Percentiles rank a stretch among this genome's conserved stretches.
Conservation (phyloP, 352 stramenopile species). For the Hyaloperonospora arabidopsidis region DNA sequence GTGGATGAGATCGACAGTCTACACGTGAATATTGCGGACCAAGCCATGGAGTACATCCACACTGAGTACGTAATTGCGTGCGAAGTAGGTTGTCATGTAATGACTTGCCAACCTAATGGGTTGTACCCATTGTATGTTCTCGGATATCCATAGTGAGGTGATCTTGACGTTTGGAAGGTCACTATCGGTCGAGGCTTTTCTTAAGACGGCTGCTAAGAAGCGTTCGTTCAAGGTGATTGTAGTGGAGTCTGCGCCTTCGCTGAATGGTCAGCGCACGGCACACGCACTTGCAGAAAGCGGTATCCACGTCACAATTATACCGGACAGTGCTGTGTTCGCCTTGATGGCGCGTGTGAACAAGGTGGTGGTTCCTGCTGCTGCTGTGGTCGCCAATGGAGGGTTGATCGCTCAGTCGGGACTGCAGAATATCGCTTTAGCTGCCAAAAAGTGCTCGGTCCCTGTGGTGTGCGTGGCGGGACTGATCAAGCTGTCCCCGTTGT, state of each 20-base stretch:
- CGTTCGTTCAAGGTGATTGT: slow-evolving; percentile 95
- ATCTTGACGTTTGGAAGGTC: slow-evolving; percentile 93
- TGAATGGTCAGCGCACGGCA: slow-evolving; percentile 88
- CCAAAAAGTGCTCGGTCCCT: slow-evolving; percentile 94
- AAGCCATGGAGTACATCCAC: slow-evolving; percentile 95
- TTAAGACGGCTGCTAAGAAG: slow-evolving; percentile 86
- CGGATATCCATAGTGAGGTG: slow-evolving; percentile 67
- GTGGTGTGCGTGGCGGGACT: slow-evolving; percentile 95
- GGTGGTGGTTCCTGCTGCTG: slow-evolving; percentile 91
- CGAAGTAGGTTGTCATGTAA: background rate
- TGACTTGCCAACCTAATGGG: background rate
- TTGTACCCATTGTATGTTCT: slow-evolving; percentile 1
- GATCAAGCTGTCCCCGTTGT: slow-evolving; percentile 97
- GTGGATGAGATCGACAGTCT: slow-evolving; percentile 93
- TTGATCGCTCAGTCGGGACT: slow-evolving; percentile 92
- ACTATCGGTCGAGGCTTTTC: slow-evolving; percentile 87
- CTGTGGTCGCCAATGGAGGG: slow-evolving; percentile 95
- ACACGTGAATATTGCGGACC: slow-evolving; percentile 93
- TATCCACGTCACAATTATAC: slow-evolving; percentile 94
- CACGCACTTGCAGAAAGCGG: slow-evolving; percentile 83
- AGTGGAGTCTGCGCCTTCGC: slow-evolving; percentile 88
- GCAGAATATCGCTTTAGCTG: slow-evolving; percentile 93
- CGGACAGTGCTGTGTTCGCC: slow-evolving; percentile 94
- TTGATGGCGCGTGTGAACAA: slow-evolving; percentile 99
- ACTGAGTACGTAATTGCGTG: slow-evolving; percentile 59